Evolutionary conservation across 345 rosid species (phyloP), one percentile per base, ranked within the genome.

Genomic region (Camelina neglecta): DNA sequence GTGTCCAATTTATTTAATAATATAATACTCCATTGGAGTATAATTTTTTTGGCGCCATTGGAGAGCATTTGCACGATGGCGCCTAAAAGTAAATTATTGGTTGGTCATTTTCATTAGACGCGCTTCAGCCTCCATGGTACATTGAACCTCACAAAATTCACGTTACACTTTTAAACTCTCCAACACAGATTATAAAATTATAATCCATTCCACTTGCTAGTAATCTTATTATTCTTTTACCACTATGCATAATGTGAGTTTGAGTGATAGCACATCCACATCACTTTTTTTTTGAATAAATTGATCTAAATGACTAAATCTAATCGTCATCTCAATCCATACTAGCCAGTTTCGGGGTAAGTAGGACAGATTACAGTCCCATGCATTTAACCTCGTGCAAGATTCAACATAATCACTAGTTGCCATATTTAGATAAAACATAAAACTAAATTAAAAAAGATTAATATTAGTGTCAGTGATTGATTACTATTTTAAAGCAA

Each of bases 321-420:
- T 9, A 59, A 36, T 35, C 26, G 18, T 59, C 18, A 48, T 48
- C 10, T 16, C 4, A n/a, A n/a, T 48, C 53, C 53, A 48, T 7
- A n/a, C 0, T n/a, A n/a, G 53, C 21, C 53, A 59, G 44, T 9
- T 35, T 35, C 3, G 8, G 16, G 23, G 65, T 20, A 20, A 11
- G 12, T 60, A 39, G 16, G 48, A 61, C 50, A 61, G 35, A 39
- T 61, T 39, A 5, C 1, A 39, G 50, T 61, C 50, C 33, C 9
- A 41, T 61, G 49, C 50, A 41, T 39, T 39, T 61, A 61, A 62
- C 36, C 67, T 62, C 67, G 67, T 42, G 67, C 67, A 42, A 62
- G 20, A 62, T 62, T 62, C 4, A 62, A 8, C 67, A 42, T 9
- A 21, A 41, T 4, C 24, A 13, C 20, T 62, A 62, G 67, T 42